These are phyloP conservation scores for Luzula sylvatica DNA, from an alignment of 176 grass and related monocot species.

Conservation along the genomic window DNA sequence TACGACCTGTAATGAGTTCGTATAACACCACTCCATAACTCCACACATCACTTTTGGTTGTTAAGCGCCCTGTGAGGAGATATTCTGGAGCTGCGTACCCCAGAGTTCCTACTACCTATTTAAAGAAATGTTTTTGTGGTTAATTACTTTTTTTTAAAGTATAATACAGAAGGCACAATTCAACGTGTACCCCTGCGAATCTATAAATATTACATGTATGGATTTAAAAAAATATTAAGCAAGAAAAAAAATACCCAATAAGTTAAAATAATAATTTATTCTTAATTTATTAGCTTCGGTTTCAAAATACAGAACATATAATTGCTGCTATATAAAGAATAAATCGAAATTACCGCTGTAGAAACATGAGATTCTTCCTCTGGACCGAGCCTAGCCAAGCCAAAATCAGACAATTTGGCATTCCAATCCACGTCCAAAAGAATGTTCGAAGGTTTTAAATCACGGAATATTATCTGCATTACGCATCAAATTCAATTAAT, in stretches of 20 bases:
- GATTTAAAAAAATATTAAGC: too few species aligned
- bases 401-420: conserved; percentile 87
- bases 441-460: conserved; percentile 93
- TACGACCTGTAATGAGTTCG: conserved; percentile 76
- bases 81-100: conserved; percentile 97
- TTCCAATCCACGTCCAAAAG: conserved; percentile 89
- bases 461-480: conserved; percentile 88
- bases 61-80: conserved; percentile 77
- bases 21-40: conserved; percentile 79
- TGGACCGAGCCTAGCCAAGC: conserved; percentile 80
- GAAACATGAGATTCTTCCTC: conserved; percentile 85
- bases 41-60: conserved; percentile 86
- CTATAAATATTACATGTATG: conserved; percentile 7
- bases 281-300: too few species aligned
- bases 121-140: background rate
- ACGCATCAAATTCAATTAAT: background rate
- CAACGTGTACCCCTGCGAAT: background rate
- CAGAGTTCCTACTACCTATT: conserved; percentile 82
- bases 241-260: too few species aligned
- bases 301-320: background rate
- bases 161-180: background rate
- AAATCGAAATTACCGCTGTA: conserved; percentile 45
- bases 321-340: background rate
- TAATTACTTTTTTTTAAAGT: background rate
- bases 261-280: too few species aligned